Base-by-base conservation (phyloP, 148 eudicot genomes). In the Chenopodium formosanum region DNA sequence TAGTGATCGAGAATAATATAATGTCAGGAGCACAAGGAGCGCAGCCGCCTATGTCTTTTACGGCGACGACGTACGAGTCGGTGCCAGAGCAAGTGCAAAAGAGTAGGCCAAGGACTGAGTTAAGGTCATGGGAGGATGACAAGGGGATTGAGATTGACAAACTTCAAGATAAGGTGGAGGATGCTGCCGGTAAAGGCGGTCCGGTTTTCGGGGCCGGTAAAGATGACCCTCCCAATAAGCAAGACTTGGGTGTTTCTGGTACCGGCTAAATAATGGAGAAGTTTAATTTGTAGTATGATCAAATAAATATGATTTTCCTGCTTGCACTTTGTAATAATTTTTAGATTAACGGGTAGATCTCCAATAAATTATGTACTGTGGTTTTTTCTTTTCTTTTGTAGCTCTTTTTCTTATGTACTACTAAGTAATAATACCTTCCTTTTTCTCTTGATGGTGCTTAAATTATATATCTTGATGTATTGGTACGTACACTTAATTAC, bases 121-220 rank as follows among this genome's bases (percentile, higher is more conserved):
- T 76, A 31, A 72, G 47, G 79, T 85, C 86, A 0, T 67, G 9
- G 27, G 76, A 85, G 52, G 97, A 95, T 69, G 96, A 88, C 32
- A 90, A 90, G 8, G 95, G 93, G 0, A 88, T 95, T 52, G 74
- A 88, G 86, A 86, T 93, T 46, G 96, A 95, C 37, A 91, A 90
- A 58, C 19, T 91, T 14, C 91, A 91, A 78, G 97, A 92, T 31
- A 92, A 93, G 84, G 94, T 95, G 9, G 81, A 86, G 7, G 97
- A 95, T 62, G 89, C 92, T 5, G 97, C 96, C 20, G 95, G 97
- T 0, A 31, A 37, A 46, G 98, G 96, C 2, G 96, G 94, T 1
- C 94, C 96, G 2, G 91, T 89, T 27, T 91, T 93, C 37, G 96
- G 98, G 1, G 88, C 91, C 20, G 90, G 90, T 2, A 86, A 85